Conservation (phyloP, 1,284 basidiomycete genomes). For the Naganishia sp. region DNA sequence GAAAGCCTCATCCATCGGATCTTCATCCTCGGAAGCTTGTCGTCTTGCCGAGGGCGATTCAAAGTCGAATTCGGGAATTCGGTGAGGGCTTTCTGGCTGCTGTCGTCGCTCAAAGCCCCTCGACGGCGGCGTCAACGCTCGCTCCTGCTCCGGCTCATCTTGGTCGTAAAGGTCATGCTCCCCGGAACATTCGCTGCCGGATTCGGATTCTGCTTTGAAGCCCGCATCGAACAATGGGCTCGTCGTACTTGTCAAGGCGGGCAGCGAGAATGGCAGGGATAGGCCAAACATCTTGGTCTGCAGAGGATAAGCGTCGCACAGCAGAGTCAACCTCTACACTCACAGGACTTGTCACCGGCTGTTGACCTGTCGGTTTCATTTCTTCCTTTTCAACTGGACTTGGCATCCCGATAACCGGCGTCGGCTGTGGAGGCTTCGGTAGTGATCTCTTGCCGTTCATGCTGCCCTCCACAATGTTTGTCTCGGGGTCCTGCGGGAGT, state of each 20-base stretch:
- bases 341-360: slow-evolving; percentile 22
- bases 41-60: slow-evolving; percentile 35
- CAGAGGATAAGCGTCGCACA: background rate
- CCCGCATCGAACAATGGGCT: slow-evolving; percentile 42
- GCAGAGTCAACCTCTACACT: background rate
- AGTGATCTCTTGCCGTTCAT: slow-evolving; percentile 30
- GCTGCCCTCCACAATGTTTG: slow-evolving; percentile 2
- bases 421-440: slow-evolving; percentile 42
- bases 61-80: slow-evolving; percentile 50
- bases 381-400: slow-evolving; percentile 37
- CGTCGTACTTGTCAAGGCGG: slow-evolving; percentile 40
- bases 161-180: slow-evolving; percentile 28
- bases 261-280: slow-evolving; percentile 44
- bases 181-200: slow-evolving; percentile 12
- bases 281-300: slow-evolving; percentile 41
- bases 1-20: slow-evolving; percentile 25
- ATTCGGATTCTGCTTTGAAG: slow-evolving; percentile 22
- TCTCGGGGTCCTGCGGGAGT: background rate
- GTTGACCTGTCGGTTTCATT: slow-evolving; percentile 22
- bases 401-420: slow-evolving; percentile 42
- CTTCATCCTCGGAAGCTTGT: background rate
- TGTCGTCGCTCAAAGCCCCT: background rate
- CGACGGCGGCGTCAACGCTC: slow-evolving; percentile 48
- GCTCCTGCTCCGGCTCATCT: slow-evolving; percentile 17
- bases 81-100: slow-evolving; percentile 45